Percentiles rank a stretch among this genome's conserved stretches.
These are phyloP conservation scores for Eucalyptus curtisii DNA, from an alignment of 345 rosid species.

Conservation along the genomic window DNA sequence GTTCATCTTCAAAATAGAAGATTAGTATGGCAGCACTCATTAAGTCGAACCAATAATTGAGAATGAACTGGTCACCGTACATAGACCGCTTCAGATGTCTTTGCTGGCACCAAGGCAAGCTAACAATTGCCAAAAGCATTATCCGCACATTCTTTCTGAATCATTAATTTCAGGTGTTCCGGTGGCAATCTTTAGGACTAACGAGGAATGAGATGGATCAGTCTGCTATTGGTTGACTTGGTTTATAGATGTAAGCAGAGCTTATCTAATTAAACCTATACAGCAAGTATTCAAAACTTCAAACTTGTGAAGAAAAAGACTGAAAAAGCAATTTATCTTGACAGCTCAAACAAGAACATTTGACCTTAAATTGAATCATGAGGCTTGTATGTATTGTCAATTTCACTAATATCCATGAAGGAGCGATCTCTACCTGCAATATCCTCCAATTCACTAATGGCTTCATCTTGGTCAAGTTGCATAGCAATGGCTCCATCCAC, in stretches of 20 bases:
- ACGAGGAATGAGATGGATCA: background rate
- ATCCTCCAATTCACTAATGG: conserved; percentile 13
- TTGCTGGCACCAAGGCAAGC: background rate
- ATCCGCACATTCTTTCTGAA: too few relatives aligned
- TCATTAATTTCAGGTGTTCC: fast-evolving
- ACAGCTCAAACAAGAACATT: fast-evolving
- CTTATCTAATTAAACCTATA: too few relatives aligned
- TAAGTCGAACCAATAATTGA: too few relatives aligned
- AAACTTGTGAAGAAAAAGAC: background rate
- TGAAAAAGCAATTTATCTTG: background rate
- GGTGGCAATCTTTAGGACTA: background rate
- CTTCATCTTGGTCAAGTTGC: conserved; percentile 16
- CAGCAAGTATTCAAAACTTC: background rate
- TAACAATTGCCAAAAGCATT: background rate
- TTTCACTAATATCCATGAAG: conserved; percentile 35
- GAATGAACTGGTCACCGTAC: background rate
- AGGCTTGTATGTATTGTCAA: conserved; percentile 4
- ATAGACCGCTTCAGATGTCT: background rate
- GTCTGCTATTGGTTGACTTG: background rate
- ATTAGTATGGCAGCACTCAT: background rate
- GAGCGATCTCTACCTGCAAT: conserved; percentile 7
- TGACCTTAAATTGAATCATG: background rate
- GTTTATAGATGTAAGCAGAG: background rate
- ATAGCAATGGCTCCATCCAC: conserved; percentile 15
- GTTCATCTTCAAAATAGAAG: background rate